These are phyloP conservation scores for Fraxinus cuspidata DNA, from an alignment of 257 asterid genomes.

Conservation along the genomic window DNA sequence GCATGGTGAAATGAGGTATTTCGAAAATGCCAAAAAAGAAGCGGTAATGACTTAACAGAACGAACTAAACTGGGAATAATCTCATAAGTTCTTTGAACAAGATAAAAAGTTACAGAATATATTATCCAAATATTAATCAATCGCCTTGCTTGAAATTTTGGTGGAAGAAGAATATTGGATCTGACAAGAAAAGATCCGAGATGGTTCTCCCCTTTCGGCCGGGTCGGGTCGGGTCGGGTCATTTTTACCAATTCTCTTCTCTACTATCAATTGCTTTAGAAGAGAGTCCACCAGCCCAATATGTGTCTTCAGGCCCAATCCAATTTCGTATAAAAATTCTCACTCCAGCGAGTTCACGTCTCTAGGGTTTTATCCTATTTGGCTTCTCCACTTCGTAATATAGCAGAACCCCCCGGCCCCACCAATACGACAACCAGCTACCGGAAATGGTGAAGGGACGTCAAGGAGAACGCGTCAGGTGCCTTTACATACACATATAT, in stretches of 20 bases:
- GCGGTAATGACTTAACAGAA: not conserved
- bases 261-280: not conserved
- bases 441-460: conserved; percentile 67
- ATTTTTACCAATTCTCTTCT: not conserved
- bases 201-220: not conserved
- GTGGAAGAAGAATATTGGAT: not conserved
- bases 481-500: not conserved
- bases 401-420: not conserved
- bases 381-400: not conserved
- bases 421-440: not conserved
- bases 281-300: not conserved
- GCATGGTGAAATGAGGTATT: not conserved
- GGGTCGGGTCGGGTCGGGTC: no score
- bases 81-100: not conserved
- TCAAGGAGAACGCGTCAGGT: conserved; percentile 76
- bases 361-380: conserved; percentile 31
- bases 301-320: not conserved
- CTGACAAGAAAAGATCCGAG: not conserved
- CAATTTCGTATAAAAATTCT: not conserved
- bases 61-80: not conserved
- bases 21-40: not conserved
- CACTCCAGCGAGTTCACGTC: not conserved
- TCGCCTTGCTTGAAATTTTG: not conserved
- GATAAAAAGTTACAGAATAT: not conserved
- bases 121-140: not conserved